Base-by-base conservation (phyloP, 2,329 filamentous ascomycete species). In the Ceratocystis albifundus region DNA sequence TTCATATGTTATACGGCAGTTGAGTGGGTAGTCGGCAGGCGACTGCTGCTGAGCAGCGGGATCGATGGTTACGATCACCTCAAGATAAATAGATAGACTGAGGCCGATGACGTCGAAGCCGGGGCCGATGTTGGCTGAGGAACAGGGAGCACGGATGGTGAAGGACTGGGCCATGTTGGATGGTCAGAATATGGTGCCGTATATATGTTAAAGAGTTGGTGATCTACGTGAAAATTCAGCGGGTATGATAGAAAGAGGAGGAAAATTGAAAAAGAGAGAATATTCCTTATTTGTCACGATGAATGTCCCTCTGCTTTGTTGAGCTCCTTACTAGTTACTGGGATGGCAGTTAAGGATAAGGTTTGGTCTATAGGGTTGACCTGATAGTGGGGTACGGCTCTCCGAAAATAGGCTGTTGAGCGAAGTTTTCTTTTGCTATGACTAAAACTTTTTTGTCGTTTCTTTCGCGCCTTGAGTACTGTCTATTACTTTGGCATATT, bases 31-130 rank as follows among this genome's bases (percentile, higher is more conserved):
- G 30, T 80, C 76, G 6, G 84, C 59, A 25, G 32, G 32, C 15
- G 15, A 61, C 44, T 61, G 85, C 55, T 77, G 73, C 64, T 73
- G 71, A 73, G 79, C 78, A 71, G 79, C 76, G 68, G 84, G 80
- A 75, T 88, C 84, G 73, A 95, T 81, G 69, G 86, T 90, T 75
- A 97, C 88, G 70, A 86, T 83, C 66, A 97, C 80, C 79, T 96
- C 92, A 70, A 99, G 88, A 79, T 93, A 96, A 76, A 96, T 86
- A 70, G 91, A 96, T 71, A 99, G 82, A 7, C 93, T 93, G 69
- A 99, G 87, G 71, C 94, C 90, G 75, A 97, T 96, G 72, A 96
- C 93, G 80, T 99, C 93, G 81, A 97, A 99, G 68, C 93, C 93
- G 62, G 93, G 93, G 71, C 90, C 93, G 74, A 97, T 96, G 80